A percentile compares a stretch with the other conserved stretches of the same genome.
phyloP scores from a whole-genome alignment of 2,329 filamentous ascomycete species.

The Cordyceps militaris region DNA sequence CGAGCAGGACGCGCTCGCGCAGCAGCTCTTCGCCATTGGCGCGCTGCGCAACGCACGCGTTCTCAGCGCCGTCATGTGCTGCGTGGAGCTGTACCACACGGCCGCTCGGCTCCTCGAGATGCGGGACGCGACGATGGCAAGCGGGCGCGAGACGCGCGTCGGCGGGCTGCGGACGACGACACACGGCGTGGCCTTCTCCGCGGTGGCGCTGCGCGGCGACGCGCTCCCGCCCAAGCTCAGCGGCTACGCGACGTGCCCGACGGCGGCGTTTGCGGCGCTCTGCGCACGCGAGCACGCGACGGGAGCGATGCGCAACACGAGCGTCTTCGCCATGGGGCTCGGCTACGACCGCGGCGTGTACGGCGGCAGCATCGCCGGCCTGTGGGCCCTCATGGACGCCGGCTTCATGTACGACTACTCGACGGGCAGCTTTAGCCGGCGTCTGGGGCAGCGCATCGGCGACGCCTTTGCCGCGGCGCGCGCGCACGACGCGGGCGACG shows the following conservation, averaged over 20 bases:
- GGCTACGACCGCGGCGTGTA: constrained; percentile 9
- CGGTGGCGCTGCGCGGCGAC: background rate
- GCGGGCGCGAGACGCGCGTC: background rate
- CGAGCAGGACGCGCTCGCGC: background rate
- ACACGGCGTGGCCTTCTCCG: background rate
- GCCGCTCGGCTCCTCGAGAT: background rate
- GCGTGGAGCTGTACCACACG: background rate
- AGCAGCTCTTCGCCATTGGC: background rate
- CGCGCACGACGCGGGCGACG: background rate
- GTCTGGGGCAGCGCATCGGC: background rate
- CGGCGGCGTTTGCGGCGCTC: background rate
- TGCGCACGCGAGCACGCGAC: background rate
- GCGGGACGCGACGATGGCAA: background rate
- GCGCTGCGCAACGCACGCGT: constrained; percentile 4
- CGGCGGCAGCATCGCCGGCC: constrained; percentile 9
- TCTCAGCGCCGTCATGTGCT: background rate
- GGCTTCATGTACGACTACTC: constrained; percentile 12
- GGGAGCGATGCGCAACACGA: constrained; percentile 9
- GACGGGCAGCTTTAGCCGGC: background rate
- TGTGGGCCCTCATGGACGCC: constrained; percentile 12
- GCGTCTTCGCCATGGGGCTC: constrained; percentile 7
- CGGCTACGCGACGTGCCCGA: background rate
- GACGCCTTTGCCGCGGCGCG: background rate
- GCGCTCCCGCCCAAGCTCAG: constrained; percentile 5
- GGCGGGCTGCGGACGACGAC: background rate